These are phyloP conservation scores for Vaccinium darrowii DNA, from an alignment of 148 eudicot genomes.

Conservation along the genomic window DNA sequence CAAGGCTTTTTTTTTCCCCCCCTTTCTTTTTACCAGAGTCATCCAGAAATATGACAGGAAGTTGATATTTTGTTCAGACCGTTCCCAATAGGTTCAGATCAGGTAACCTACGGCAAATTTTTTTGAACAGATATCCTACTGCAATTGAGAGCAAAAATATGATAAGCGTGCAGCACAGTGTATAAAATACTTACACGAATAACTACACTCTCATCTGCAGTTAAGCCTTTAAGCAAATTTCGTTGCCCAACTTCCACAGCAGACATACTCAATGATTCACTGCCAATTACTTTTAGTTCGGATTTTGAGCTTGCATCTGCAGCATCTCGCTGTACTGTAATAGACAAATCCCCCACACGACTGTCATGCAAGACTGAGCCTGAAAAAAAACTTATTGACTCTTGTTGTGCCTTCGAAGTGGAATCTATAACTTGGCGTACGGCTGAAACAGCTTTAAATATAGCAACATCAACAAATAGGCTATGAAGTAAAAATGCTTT, in stretches of 20 bases:
- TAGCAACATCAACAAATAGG: slow-evolving; percentile 78
- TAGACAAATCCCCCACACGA: slow-evolving; percentile 71
- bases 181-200: slow-evolving; percentile 58
- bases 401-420: slow-evolving; percentile 6
- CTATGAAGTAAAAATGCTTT: slow-evolving; percentile 96
- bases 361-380: slow-evolving; percentile 58
- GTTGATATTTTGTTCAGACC: not conserved
- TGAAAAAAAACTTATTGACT: slow-evolving; percentile 20
- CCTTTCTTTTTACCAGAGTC: not conserved
- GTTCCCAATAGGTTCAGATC: not conserved
- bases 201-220: slow-evolving; percentile 94
- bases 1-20: not conserved
- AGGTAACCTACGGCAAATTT: not conserved
- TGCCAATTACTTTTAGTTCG: slow-evolving; percentile 40
- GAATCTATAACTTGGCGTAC: slow-evolving; percentile 52
- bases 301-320: slow-evolving; percentile 61
- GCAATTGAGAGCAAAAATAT: not conserved
- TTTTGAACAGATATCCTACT: not conserved
- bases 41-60: not conserved
- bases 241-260: slow-evolving; percentile 45
- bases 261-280: slow-evolving; percentile 37
- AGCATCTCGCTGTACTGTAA: slow-evolving; percentile 65
- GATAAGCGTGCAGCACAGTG: not conserved
- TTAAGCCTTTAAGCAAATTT: slow-evolving; percentile 87
- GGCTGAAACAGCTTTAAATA: slow-evolving; percentile 72